These are phyloP conservation scores for Verticillium zaregamsianum DNA, from an alignment of 2,329 filamentous ascomycete genomes.

Conservation along the genomic window DNA sequence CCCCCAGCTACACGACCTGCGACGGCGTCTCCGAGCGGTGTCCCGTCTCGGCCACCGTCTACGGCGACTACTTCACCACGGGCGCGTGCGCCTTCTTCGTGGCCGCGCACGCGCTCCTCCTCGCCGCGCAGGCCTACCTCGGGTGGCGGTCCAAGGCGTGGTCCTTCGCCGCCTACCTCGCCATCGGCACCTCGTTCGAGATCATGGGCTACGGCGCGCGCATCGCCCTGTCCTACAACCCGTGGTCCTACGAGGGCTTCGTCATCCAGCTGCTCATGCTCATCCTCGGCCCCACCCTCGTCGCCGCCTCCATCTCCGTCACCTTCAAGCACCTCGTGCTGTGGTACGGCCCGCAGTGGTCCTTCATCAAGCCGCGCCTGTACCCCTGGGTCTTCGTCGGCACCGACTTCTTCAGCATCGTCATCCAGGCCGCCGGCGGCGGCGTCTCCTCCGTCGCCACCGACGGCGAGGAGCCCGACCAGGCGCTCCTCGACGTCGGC, in stretches of 20 bases:
- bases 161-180: conserved; percentile 28
- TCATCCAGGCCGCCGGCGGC: conserved; percentile 18
- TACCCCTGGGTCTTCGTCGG: conserved; percentile 46
- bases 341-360: conserved; percentile 33
- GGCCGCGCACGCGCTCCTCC: conserved; percentile 25
- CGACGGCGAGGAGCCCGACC: conserved; percentile 3
- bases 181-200: conserved; percentile 34
- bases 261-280: conserved; percentile 38
- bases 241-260: conserved; percentile 33
- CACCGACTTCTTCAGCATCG: conserved; percentile 35
- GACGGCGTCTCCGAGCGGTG: conserved; percentile 2
- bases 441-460: conserved; percentile 14
- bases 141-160: conserved; percentile 31
- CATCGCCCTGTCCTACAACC: conserved; percentile 34
- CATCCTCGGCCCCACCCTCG: conserved; percentile 34
- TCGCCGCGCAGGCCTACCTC: conserved; percentile 26
- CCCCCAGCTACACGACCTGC: conserved; percentile 1
- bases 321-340: conserved; percentile 39
- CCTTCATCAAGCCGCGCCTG: conserved; percentile 30
- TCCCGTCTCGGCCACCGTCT: conserved; percentile 17
- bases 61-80: conserved; percentile 18
- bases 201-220: conserved; percentile 36
- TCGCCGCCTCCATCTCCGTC: conserved; percentile 39
- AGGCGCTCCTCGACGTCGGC: not conserved
- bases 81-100: conserved; percentile 27